Evolutionary conservation across 192 early-diverging fungal genomes (phyloP), one percentile per base, ranked within the genome.

Genomic region (Diversispora epigaea): DNA sequence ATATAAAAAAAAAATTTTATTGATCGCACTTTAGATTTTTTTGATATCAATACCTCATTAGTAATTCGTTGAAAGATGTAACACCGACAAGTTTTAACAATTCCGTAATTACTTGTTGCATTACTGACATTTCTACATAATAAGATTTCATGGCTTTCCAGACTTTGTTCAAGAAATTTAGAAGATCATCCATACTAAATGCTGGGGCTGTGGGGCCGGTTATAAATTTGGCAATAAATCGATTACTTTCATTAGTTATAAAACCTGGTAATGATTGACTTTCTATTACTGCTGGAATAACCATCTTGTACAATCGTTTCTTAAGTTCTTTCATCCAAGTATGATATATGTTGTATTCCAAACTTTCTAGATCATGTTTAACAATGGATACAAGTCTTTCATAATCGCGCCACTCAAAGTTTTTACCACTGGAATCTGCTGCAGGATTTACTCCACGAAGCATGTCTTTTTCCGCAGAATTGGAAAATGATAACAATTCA

Each of bases 321-420:
- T 98, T 96, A 76, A 98, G 86, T 64, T 96, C 94, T 81, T 95
- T 96, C 89, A 98, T 93, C 96, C 96, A 98, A 21, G 94, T 94
- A 84, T 95, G 95, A 88, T 95, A 98, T 71, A 98, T 96, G 68
- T 97, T 94, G 46, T 93, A 90, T 64, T 98, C 87, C 39, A 98
- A 81, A 73, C 93, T 89, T 81, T 99, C 93, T 40, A 98, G 84
- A 66, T 97, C 95, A 80, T 88, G 91, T 79, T 93, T 92, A 68
- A 95, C 90, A 22, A 93, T 93, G 65, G 92, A 90, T 66, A 98
- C 90, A 3, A 91, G 81, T 62, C 92, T 91, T 79, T 93, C 92
- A 69, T 86, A 86, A 63, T 95, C 91, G 58, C 82, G 82, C 84
- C 87, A 89, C 66, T 86, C 84, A 65, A 87, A 79, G 6, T 83